Evolutionary conservation across 768 basidiomycete species (phyloP), one percentile per base, ranked within the genome.

Genomic region (Macrocybe gigantea): DNA sequence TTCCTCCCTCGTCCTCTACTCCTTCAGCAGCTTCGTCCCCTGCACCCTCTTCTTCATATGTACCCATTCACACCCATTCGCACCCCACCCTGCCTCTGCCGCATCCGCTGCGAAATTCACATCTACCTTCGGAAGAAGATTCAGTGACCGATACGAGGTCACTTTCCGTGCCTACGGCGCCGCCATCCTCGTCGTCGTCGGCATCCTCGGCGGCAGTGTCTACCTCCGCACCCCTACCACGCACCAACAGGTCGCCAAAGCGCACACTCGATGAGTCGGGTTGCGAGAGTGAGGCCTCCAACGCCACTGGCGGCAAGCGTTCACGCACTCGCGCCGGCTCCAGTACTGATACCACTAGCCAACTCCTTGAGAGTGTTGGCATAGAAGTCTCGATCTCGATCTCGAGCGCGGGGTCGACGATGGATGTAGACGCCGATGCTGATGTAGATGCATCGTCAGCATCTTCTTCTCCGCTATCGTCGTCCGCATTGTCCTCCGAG

Each of bases 161-260:
- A 22, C 22, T 22, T 22, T 22, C 22, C 22, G 22, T 22, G 22
- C 22, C 22, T 22, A 22, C 22, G 22, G 22, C 22, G 22, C 22
- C 22, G 22, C 22, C 22, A 22, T 22, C 22, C 22, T 22, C 22
- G 1, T 22, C 22, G 22, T 22, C 22, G 22, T 22, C 22, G 22
- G 22, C 22, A 22, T 22, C 22, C 4, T 22, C 22, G 22, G 22
- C 22, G 2, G 22, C 22, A 22, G 22, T 22, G 22, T 22, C 22
- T 22, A 22, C 22, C 22, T 22, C 22, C 5, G 29, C 32, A 31
- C 32, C 32, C 8, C 5, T 44, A 5, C 29, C 35, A 2, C 13
- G 42, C 6, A 33, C 42, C 11, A 44, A 82, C 57, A 77, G 80
- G 31, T 73, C 78, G 0, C 55, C 51, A 31, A 62, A 56, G 57